Evolutionary conservation across 306 rosid genomes (phyloP).

Genomic region (Cicer cuneatum): DNA sequence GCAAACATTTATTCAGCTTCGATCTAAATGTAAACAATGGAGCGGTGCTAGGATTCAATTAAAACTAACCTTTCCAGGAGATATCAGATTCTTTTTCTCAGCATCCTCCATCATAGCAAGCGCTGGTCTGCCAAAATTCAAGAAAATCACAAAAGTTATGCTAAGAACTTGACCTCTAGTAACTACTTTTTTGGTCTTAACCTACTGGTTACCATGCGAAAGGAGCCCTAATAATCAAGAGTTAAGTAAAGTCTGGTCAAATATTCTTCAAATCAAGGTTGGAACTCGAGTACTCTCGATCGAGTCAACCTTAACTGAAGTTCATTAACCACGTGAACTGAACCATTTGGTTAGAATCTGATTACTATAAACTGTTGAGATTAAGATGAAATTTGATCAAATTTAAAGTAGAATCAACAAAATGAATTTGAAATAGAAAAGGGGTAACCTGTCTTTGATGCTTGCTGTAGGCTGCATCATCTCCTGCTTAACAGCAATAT

Average conservation of each 20-base stretch:
- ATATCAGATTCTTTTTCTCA: slow-evolving; percentile 52
- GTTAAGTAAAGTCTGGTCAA: too few relatives aligned
- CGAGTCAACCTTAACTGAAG: too few relatives aligned
- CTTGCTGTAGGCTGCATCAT: slow-evolving; percentile 98
- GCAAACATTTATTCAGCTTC: background rate
- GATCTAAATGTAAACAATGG: background rate
- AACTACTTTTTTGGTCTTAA: too few relatives aligned
- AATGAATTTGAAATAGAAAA: background rate
- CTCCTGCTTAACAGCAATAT: slow-evolving; percentile 95
- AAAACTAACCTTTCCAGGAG: slow-evolving; percentile 54
- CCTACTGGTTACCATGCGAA: too few relatives aligned
- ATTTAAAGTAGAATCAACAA: slow-evolving; percentile 2
- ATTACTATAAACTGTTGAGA: background rate
- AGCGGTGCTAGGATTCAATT: background rate
- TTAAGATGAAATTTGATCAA: background rate
- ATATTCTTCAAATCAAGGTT: too few relatives aligned
- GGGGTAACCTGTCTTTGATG: slow-evolving; percentile 87
- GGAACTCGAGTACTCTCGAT: too few relatives aligned
- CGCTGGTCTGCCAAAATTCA: slow-evolving; percentile 46
- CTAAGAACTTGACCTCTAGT: slow-evolving; percentile 9
- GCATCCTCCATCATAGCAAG: slow-evolving; percentile 56
- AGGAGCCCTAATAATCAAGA: too few relatives aligned
- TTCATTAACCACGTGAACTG: too few relatives aligned
- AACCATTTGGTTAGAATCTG: background rate
- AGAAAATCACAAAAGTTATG: slow-evolving; percentile 25